These are phyloP conservation scores for Fusarium lyarnte DNA, from an alignment of 2,329 filamentous ascomycete genomes.

Conservation along the genomic window DNA sequence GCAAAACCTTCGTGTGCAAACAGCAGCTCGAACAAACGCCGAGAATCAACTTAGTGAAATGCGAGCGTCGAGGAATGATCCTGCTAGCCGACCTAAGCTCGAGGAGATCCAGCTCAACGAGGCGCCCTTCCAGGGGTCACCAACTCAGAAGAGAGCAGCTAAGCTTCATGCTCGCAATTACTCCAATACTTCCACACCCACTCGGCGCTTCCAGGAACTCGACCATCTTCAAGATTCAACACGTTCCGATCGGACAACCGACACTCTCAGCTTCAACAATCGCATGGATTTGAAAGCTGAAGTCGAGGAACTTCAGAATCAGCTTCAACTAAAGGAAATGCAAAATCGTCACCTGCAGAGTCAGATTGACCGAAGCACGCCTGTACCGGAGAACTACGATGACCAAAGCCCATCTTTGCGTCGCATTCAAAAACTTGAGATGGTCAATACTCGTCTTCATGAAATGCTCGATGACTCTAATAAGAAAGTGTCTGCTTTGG, in stretches of 20 bases:
- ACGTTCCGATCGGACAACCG: conserved; percentile 83
- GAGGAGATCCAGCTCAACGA: conserved; percentile 91
- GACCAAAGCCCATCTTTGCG: conserved; percentile 83
- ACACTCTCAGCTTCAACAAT: conserved; percentile 85
- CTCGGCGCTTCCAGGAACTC: conserved; percentile 73
- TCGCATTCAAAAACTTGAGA: conserved; percentile 89
- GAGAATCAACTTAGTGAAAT: conserved; percentile 85
- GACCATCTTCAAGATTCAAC: conserved; percentile 74
- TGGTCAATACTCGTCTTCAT: conserved; percentile 89
- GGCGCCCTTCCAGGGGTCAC: conserved; percentile 77
- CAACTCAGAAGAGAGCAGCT: conserved; percentile 71
- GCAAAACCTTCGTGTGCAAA: conserved; percentile 84
- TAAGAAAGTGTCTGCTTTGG: conserved; percentile 89
- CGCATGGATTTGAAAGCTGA: conserved; percentile 92
- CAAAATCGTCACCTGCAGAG: conserved; percentile 92
- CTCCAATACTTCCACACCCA: conserved; percentile 82
- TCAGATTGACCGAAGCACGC: conserved; percentile 78
- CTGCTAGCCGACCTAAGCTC: conserved; percentile 75
- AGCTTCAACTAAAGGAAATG: conserved; percentile 93
- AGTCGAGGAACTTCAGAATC: conserved; percentile 91
- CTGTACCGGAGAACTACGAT: conserved; percentile 71
- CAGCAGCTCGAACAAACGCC: conserved; percentile 81
- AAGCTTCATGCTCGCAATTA: conserved; percentile 66
- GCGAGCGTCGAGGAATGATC: conserved; percentile 77
- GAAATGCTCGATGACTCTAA: conserved; percentile 94